Evolutionary conservation across 2,329 filamentous ascomycete species (phyloP).

Genomic region (Exophiala viscosa): DNA sequence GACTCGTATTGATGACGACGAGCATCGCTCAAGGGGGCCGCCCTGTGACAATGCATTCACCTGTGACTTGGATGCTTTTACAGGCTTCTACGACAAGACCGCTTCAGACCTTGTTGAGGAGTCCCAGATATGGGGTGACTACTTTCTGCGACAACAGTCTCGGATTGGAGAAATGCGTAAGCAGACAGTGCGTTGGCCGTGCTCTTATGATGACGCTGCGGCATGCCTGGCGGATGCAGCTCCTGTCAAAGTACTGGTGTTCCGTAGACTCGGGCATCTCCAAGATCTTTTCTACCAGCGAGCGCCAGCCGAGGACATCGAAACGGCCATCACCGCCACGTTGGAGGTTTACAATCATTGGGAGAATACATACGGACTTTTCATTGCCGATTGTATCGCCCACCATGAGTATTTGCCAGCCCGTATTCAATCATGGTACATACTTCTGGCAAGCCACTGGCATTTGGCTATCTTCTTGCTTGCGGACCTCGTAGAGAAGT

Average conservation of each 20-base stretch:
- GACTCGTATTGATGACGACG: slow-evolving; percentile 35
- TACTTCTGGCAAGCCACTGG: slow-evolving; percentile 57
- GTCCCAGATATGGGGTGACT: slow-evolving; percentile 39
- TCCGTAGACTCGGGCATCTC: slow-evolving; percentile 54
- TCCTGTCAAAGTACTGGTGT: slow-evolving; percentile 58
- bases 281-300: slow-evolving; percentile 50
- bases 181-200: slow-evolving; percentile 47
- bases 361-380: slow-evolving; percentile 50
- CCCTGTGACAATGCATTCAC: background rate
- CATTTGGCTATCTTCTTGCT: slow-evolving; percentile 55
- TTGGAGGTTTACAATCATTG: slow-evolving; percentile 54
- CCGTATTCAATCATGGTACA: slow-evolving; percentile 59
- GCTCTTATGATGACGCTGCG: slow-evolving; percentile 51
- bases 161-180: slow-evolving; percentile 23
- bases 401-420: slow-evolving; percentile 50
- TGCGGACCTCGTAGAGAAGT: slow-evolving; percentile 51
- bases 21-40: slow-evolving; percentile 1
- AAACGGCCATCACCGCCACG: slow-evolving; percentile 48
- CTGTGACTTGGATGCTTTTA: slow-evolving; percentile 15
- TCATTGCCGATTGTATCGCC: slow-evolving; percentile 51
- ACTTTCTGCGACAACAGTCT: slow-evolving; percentile 30
- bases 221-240: slow-evolving; percentile 51
- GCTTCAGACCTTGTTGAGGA: slow-evolving; percentile 5
- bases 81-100: slow-evolving; percentile 8
- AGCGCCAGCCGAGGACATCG: slow-evolving; percentile 39